Evolutionary conservation across 2,329 filamentous ascomycete genomes (phyloP).

Genomic region (Torrubiella hemipterigena): DNA sequence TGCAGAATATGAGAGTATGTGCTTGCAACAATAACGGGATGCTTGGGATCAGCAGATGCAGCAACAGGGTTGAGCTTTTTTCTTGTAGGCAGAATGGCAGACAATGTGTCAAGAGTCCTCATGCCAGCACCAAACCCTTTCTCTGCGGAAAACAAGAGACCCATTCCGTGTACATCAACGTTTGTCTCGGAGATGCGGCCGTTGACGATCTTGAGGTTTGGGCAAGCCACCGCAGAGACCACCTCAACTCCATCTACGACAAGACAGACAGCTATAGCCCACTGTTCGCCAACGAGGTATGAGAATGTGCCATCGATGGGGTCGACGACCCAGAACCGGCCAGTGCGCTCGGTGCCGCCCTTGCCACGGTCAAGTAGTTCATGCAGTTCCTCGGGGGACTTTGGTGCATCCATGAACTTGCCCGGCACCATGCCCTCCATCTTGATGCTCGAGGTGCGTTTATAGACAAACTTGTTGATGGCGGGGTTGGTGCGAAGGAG

Average conservation of each 20-base stretch:
- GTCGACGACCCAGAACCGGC: slow-evolving; percentile 49
- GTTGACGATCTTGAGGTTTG: slow-evolving; percentile 35
- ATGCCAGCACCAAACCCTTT: slow-evolving; percentile 17
- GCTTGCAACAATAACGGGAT: slow-evolving; percentile 22
- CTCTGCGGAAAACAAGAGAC: slow-evolving; percentile 22
- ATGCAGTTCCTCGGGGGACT: no score
- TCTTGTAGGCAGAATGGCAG: slow-evolving; percentile 9
- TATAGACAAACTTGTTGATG: slow-evolving; percentile 42
- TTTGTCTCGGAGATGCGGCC: slow-evolving; percentile 22
- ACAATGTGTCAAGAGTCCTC: slow-evolving; percentile 13
- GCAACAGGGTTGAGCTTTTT: slow-evolving; percentile 11
- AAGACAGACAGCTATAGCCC: slow-evolving; percentile 47
- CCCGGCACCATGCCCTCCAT: no score
- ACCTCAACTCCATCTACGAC: slow-evolving; percentile 44
- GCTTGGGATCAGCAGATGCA: slow-evolving; percentile 8
- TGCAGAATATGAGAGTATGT: slow-evolving; percentile 16
- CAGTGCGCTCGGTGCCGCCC: slow-evolving; percentile 17
- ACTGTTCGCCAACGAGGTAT: slow-evolving; percentile 49
- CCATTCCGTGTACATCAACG: slow-evolving; percentile 20
- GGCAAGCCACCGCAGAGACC: slow-evolving; percentile 48
- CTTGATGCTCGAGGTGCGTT: no score
- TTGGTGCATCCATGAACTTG: no score
- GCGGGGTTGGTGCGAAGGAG: slow-evolving; percentile 34
- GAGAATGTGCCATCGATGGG: slow-evolving; percentile 53
- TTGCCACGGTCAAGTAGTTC: slow-evolving; percentile 47